phyloP scores from a whole-genome alignment of 805 yeast genomes.

The Ogataea chonburiensis region DNA sequence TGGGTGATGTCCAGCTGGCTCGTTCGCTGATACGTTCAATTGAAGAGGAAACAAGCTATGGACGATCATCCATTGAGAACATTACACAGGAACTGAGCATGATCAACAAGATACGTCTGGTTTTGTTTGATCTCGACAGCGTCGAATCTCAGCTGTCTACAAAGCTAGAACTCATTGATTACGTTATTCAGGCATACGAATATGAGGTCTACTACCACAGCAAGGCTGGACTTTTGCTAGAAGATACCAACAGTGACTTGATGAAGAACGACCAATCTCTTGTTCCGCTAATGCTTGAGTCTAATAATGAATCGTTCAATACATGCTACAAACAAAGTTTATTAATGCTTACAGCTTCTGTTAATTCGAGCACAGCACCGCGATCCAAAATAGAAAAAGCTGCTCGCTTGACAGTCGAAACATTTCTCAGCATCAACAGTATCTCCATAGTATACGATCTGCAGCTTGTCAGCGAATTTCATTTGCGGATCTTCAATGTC shows the following conservation, averaged over 20 bases:
- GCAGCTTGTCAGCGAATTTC: constrained; percentile 20
- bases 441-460: constrained; percentile 21
- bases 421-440: constrained; percentile 16
- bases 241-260: constrained; percentile 19
- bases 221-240: constrained; percentile 19
- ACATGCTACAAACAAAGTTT: constrained; percentile 24
- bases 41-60: constrained; percentile 21
- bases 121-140: constrained; percentile 15
- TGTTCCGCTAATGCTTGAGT: constrained; percentile 17
- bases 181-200: constrained; percentile 10
- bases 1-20: constrained; percentile 18
- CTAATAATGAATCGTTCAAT: constrained; percentile 21
- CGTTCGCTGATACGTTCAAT: constrained; percentile 16
- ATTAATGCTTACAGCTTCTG: constrained; percentile 18
- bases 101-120: constrained; percentile 23
- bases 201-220: constrained; percentile 23
- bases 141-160: constrained; percentile 14
- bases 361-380: constrained; percentile 3
- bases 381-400: constrained; percentile 16
- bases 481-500: constrained; percentile 20
- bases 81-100: constrained; percentile 22
- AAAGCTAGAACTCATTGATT: constrained; percentile 11
- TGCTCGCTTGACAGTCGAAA: constrained; percentile 18
- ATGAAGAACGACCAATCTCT: constrained; percentile 13
- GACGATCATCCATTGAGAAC: constrained; percentile 9